Base-by-base conservation (phyloP, 352 stramenopile genomes). In the Phytopythium kandeliae region DNA sequence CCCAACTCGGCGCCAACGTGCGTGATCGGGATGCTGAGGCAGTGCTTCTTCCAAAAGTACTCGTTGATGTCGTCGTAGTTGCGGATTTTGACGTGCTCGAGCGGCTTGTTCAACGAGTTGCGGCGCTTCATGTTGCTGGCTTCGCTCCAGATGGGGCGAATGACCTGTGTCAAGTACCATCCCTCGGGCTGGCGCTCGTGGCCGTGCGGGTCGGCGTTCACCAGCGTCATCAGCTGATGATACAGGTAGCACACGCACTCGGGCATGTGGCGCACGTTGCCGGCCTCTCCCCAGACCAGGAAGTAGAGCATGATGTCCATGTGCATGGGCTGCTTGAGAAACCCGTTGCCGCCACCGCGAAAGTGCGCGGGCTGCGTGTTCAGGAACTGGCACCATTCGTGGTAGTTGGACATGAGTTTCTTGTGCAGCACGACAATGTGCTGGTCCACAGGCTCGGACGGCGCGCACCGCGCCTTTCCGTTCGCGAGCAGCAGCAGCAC, bases 201-300 rank as follows among this genome's bases (percentile, higher is more conserved):
- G 22, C 57, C 69, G n/a, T 71, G 49, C 3, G 69, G 54, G 37
- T 89, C 78, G 4, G 60, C 51, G 46, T 87, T 85, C 19, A 84
- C 53, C 46, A 71, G 53, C 4, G 48, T 60, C 41, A 88, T 57
- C 69, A 88, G 78, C 48, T 86, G 74, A 58, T 99, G 95, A 64
- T 97, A 98, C n/a, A 99, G 63, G 63, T 97, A 99, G 78, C 95
- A 98, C 33, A 98, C 48, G 67, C 93, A 98, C 60, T 99, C 96
- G 2, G 96, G 92, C 86, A 98, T 97, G 68, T 98, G 95, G 21
- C 95, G 78, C 24, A 98, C 65, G 63, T 99, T 99, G n/a, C 75
- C 92, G 0, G 83, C 85, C 76, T 99, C 96, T 11, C 96, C 95
- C 96, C 96, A 99, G 47, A 98, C 88, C 40, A 97, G 94, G 45